Conservation (phyloP, 2,329 filamentous ascomycete species). For the Chaetothyriales sp. region DNA sequence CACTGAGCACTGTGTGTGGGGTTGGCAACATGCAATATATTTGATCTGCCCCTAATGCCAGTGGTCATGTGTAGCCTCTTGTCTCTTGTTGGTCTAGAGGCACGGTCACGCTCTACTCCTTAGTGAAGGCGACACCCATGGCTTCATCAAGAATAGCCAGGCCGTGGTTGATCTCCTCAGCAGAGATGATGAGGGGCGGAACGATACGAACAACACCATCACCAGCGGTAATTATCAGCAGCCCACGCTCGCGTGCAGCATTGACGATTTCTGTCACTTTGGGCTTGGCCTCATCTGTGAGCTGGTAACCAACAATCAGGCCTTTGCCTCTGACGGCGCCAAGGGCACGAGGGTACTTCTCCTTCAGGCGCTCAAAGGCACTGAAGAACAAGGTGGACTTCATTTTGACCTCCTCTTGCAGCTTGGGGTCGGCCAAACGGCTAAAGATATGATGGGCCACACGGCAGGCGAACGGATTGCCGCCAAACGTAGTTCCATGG, state of each 20-base stretch:
- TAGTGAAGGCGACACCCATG: conserved; percentile 41
- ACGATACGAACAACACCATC: conserved; percentile 88
- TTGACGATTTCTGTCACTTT: conserved; percentile 51
- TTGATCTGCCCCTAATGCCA: too few species aligned
- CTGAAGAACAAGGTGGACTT: conserved; percentile 51
- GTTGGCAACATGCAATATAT: too few species aligned
- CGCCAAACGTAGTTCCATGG: conserved; percentile 88
- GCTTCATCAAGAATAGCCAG: conserved; percentile 61
- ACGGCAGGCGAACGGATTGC: conserved; percentile 74
- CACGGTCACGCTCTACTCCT: conserved; percentile 24
- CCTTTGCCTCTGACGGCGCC: conserved; percentile 70
- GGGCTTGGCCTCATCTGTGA: conserved; percentile 52
- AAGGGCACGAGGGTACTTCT: conserved; percentile 57
- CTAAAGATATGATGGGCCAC: conserved; percentile 76
- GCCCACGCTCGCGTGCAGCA: conserved; percentile 71
- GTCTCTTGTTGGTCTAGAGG: conserved; percentile 35
- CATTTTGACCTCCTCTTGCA: conserved; percentile 55
- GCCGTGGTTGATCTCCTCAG: conserved; percentile 66
- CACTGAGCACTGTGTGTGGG: not conserved
- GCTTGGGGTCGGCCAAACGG: conserved; percentile 54
- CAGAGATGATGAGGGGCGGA: conserved; percentile 67
- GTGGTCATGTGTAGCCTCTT: conserved; percentile 4
- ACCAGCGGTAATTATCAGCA: conserved; percentile 84
- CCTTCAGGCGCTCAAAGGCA: conserved; percentile 43
- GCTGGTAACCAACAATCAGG: conserved; percentile 73